Conservation (phyloP, 306 rosid species). For the Erythrophleum fordii region DNA sequence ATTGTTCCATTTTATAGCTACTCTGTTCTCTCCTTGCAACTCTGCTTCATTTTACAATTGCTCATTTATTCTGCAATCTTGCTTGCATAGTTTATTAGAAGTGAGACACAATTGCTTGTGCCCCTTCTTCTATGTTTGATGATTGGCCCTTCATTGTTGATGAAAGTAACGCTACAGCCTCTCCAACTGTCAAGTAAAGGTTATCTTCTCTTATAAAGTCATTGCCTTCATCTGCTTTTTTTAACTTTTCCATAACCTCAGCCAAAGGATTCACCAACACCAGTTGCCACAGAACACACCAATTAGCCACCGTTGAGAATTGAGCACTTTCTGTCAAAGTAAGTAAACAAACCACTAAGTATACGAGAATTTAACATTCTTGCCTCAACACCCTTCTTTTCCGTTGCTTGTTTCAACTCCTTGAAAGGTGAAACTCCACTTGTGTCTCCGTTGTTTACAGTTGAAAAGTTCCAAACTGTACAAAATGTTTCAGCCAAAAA, state of each 20-base stretch:
- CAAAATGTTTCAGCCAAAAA: too few relatives aligned
- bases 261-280: slow-evolving; percentile 91
- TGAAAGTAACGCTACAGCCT: slow-evolving; percentile 73
- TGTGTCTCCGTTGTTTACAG: slow-evolving; percentile 85
- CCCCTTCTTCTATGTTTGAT: slow-evolving; percentile 36
- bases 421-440: slow-evolving; percentile 78
- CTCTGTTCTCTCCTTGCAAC: slow-evolving; percentile 2
- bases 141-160: slow-evolving; percentile 48
- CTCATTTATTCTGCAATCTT: slow-evolving; percentile 30
- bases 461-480: slow-evolving; percentile 60
- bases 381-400: slow-evolving; percentile 67
- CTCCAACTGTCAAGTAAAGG: slow-evolving; percentile 77
- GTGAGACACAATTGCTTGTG: slow-evolving; percentile 16
- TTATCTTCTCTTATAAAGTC: slow-evolving; percentile 50
- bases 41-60: background rate
- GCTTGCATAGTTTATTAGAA: background rate
- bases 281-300: slow-evolving; percentile 52
- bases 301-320: background rate
- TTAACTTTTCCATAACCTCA: slow-evolving; percentile 76
- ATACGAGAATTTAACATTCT: slow-evolving; percentile 23
- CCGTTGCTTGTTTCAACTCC: slow-evolving; percentile 61
- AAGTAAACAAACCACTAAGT: slow-evolving; percentile 9
- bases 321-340: background rate
- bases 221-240: slow-evolving; percentile 52
- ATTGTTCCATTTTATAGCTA: slow-evolving; percentile 10